Percentiles rank a stretch among this genome's conserved stretches.
These are phyloP conservation scores for Neurospora sp. DNA, from an alignment of 495 filamentous ascomycete species.

Conservation along the genomic window DNA sequence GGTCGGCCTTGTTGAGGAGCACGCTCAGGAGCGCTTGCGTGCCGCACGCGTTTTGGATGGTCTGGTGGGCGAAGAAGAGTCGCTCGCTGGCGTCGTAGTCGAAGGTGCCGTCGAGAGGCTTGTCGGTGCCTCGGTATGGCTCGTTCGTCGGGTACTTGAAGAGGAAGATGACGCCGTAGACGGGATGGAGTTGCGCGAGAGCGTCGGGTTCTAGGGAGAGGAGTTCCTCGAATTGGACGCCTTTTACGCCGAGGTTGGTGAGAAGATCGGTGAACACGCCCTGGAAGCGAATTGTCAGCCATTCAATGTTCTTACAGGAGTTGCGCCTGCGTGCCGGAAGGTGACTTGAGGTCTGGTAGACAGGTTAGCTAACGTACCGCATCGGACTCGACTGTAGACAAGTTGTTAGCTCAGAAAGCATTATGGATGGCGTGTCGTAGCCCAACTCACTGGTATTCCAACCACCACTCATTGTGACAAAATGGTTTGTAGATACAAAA, in stretches of 20 bases:
- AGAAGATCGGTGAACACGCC: slow-evolving; percentile 96
- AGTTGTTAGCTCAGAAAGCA: slow-evolving; percentile 26
- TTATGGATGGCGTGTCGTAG: not conserved
- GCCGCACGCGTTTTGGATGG: slow-evolving; percentile 98
- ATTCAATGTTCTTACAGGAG: not conserved
- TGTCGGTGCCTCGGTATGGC: slow-evolving; percentile 46
- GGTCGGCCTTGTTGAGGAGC: slow-evolving; percentile 69
- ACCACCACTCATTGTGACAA: slow-evolving; percentile 43
- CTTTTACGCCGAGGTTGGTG: slow-evolving; percentile 81
- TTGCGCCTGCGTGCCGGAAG: not conserved
- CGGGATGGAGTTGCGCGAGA: slow-evolving; percentile 66
- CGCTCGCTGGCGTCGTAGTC: slow-evolving; percentile 61
- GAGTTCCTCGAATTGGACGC: slow-evolving; percentile 96
- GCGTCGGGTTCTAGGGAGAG: slow-evolving; percentile 75
- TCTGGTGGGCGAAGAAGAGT: slow-evolving; percentile 93
- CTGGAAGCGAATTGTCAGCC: slow-evolving; percentile 34
- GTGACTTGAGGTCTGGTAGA: not conserved
- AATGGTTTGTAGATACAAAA: not conserved
- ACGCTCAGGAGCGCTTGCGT: slow-evolving; percentile 93
- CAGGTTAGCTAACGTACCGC: slow-evolving; percentile 49
- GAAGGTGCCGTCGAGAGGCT: slow-evolving; percentile 67
- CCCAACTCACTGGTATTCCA: slow-evolving; percentile 46
- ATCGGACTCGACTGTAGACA: slow-evolving; percentile 75
- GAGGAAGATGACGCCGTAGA: slow-evolving; percentile 98
- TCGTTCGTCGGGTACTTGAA: slow-evolving; percentile 91